Conservation (phyloP, 352 stramenopile species). For the Phytophthora sansomeana region DNA sequence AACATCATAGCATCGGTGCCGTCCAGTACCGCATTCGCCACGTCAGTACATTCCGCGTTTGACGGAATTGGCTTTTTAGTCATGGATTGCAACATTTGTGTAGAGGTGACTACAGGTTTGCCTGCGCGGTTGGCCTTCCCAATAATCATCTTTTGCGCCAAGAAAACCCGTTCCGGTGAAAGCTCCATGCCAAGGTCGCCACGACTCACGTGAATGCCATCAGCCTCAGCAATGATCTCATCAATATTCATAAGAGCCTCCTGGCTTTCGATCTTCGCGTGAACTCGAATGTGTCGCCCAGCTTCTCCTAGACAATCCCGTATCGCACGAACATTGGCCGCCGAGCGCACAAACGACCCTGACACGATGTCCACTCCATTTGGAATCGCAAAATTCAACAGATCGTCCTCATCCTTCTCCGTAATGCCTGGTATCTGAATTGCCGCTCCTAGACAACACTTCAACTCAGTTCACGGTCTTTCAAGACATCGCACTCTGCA, state of each 20-base stretch:
- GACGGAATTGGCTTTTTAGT: slow-evolving; percentile 97
- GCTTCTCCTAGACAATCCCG: slow-evolving; percentile 85
- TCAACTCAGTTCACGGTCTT: slow-evolving; percentile 7
- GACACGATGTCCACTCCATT: slow-evolving; percentile 99
- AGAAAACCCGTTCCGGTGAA: slow-evolving; percentile 97
- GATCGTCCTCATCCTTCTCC: slow-evolving; percentile 93
- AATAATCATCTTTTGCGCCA: slow-evolving; percentile 99
- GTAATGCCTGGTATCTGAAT: slow-evolving; percentile 95
- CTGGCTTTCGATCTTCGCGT: slow-evolving; percentile 99
- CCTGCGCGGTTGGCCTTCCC: slow-evolving; percentile 95
- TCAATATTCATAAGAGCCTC: slow-evolving; percentile 97
- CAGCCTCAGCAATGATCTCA: slow-evolving; percentile 97
- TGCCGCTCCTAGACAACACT: slow-evolving; percentile 52
- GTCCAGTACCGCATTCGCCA: slow-evolving; percentile 99
- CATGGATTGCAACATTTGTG: slow-evolving; percentile 99
- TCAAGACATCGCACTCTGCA: background rate
- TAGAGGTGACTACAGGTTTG: slow-evolving; percentile 98
- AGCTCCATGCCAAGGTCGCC: slow-evolving; percentile 99
- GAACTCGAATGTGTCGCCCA: slow-evolving; percentile 93
- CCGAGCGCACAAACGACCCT: slow-evolving; percentile 98
- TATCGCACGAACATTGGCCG: slow-evolving; percentile 94
- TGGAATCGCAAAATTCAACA: slow-evolving; percentile 96
- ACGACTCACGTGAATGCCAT: slow-evolving; percentile 99
- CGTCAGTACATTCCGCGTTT: slow-evolving; percentile 99
- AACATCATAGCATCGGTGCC: slow-evolving; percentile 99